These are phyloP conservation scores for Choanephora cucurbitarum DNA, from an alignment of 371 early-diverging fungal species.

Conservation along the genomic window DNA sequence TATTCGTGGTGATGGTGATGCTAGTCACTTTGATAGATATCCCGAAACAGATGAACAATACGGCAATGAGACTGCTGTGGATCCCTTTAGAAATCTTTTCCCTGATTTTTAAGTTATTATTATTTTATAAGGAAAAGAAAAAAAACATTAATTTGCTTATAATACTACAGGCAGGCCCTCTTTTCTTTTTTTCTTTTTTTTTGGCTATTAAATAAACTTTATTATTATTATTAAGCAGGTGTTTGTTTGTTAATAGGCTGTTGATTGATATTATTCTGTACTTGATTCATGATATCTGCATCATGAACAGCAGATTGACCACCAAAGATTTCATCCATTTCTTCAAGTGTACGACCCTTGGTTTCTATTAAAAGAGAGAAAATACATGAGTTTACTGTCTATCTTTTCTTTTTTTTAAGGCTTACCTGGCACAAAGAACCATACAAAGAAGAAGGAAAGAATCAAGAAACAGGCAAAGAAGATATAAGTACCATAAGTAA, in stretches of 20 bases:
- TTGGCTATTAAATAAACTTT: not conserved
- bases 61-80: conserved; percentile 34
- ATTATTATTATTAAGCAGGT: conserved; percentile 4
- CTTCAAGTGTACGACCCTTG: conserved; percentile 50
- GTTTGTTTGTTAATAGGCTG: conserved; percentile 2
- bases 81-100: conserved; percentile 24
- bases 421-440: conserved; percentile 36
- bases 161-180: not conserved
- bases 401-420: no score
- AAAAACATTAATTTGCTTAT: not conserved
- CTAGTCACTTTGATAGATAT: conserved; percentile 94
- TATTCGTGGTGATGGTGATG: conserved; percentile 86
- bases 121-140: no score
- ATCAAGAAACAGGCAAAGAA: conserved; percentile 56
- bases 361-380: conserved; percentile 33
- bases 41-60: conserved; percentile 80
- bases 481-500: conserved; percentile 62
- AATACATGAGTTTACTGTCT: not conserved
- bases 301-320: conserved; percentile 30
- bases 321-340: conserved; percentile 57
- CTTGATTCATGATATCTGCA: conserved; percentile 26
- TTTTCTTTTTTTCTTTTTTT: not conserved
- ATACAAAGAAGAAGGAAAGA: conserved; percentile 36
- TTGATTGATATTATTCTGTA: conserved; percentile 19
- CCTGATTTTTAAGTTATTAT: conserved; percentile 31